These are phyloP conservation scores for Russula brevipes DNA, from an alignment of 768 basidiomycete species.

Conservation along the genomic window DNA sequence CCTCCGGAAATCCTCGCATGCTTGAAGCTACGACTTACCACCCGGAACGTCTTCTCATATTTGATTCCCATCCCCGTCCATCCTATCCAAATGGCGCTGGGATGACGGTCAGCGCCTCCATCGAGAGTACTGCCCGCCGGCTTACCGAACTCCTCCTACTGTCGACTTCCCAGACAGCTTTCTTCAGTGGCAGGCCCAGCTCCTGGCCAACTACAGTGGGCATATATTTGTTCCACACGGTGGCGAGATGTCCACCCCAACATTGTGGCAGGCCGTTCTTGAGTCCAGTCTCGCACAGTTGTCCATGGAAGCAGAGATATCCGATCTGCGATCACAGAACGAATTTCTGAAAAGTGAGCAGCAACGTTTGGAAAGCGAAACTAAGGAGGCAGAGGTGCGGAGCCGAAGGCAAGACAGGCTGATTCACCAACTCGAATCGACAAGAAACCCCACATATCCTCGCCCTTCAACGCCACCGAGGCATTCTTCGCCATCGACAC, in stretches of 20 bases:
- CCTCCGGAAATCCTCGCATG: slow-evolving; percentile 66
- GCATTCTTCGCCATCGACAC: not conserved
- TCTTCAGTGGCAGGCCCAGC: slow-evolving; percentile 61
- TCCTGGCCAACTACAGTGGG: slow-evolving; percentile 55
- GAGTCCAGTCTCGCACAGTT: slow-evolving; percentile 50
- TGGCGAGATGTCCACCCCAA: slow-evolving; percentile 23
- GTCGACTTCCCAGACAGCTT: slow-evolving; percentile 43
- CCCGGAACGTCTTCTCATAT: slow-evolving; percentile 46
- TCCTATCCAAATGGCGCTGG: slow-evolving; percentile 55
- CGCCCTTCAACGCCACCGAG: not conserved
- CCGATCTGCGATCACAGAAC: slow-evolving; percentile 20
- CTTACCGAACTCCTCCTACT: slow-evolving; percentile 45
- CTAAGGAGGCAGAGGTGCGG: slow-evolving; percentile 14
- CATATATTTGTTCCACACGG: slow-evolving; percentile 45
- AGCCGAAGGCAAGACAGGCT: slow-evolving; percentile 11
- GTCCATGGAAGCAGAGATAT: slow-evolving; percentile 37
- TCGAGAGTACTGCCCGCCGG: slow-evolving; percentile 40
- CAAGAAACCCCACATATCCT: not conserved
- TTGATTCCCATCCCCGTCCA: slow-evolving; percentile 63
- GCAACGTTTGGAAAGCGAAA: slow-evolving; percentile 17
- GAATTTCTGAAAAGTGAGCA: slow-evolving; percentile 26
- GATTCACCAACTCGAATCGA: not conserved
- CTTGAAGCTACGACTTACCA: slow-evolving; percentile 33
- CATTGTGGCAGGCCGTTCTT: slow-evolving; percentile 37
- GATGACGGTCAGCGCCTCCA: slow-evolving; percentile 47